phyloP scores from a whole-genome alignment of 2,329 filamentous ascomycete genomes.

The Epichloe gansuensis region DNA sequence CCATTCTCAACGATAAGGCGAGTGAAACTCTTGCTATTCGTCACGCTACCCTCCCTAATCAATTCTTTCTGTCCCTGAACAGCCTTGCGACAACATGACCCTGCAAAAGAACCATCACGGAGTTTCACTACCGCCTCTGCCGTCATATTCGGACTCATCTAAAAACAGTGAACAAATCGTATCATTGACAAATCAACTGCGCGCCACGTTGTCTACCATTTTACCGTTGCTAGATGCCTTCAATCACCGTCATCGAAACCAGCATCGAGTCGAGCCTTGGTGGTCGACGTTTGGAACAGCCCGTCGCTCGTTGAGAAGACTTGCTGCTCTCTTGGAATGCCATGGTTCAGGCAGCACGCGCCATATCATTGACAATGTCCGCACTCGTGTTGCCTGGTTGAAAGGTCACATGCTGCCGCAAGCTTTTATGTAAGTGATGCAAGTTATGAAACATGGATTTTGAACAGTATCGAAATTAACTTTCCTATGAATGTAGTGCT shows the following conservation, averaged over 20 bases:
- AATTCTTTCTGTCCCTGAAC: neutral
- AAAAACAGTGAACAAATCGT: conserved; percentile 1
- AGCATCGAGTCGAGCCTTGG: conserved; percentile 73
- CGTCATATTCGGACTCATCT: neutral
- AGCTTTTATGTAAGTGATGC: conserved; percentile 22
- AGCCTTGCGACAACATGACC: neutral
- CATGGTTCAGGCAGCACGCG: neutral
- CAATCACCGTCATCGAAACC: conserved; percentile 78
- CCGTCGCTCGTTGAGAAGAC: conserved; percentile 47
- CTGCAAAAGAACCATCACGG: neutral
- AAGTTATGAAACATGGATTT: neutral
- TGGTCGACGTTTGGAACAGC: conserved; percentile 62
- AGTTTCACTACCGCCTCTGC: neutral
- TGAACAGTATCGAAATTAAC: neutral
- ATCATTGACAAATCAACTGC: conserved; percentile 8
- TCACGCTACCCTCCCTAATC: neutral
- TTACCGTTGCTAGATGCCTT: conserved; percentile 54
- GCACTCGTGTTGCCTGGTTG: conserved; percentile 17
- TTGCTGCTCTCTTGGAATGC: conserved; percentile 24
- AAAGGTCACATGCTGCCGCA: conserved; percentile 18
- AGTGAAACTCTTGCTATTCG: neutral
- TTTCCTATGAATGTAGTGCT: conserved; percentile 24
- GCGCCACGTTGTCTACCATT: conserved; percentile 24
- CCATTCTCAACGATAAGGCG: no score
- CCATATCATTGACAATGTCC: conserved; percentile 6